Base-by-base conservation (phyloP, 176 grass and related monocot species). In the Oropetium thomaeum region DNA sequence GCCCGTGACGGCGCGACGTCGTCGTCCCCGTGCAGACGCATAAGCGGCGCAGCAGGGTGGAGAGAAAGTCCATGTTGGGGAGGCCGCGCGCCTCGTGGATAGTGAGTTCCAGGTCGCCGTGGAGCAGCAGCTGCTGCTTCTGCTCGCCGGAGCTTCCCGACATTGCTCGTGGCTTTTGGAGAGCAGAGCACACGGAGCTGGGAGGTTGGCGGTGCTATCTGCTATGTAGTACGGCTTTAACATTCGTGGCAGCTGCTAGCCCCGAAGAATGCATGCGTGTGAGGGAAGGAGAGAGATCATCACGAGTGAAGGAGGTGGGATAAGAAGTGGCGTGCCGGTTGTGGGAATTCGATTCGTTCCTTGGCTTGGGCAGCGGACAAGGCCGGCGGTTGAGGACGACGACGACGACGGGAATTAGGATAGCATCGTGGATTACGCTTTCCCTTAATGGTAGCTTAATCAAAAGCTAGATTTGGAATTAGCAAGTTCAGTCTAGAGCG, bases 51-150 rank as follows among this genome's bases (percentile, higher is more conserved):
- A 97, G 52, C 77, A 63, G 5, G 31, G 85, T 69, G 73, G 90
- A 84, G 77, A 86, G 73, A 40, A 89, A 1, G 86, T 97, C 90
- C 82, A 90, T 92, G 83, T 97, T 97, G 53, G 90, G 90, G 15
- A 97, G 93, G 26, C 81, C 28, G 14, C 73, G 39, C 7, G 90
- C 90, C 35, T 67, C 38, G 79, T 87, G 75, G 79, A 97, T 89
- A 3, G 43, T 48, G 4, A 97, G 80, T 17, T 93, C 53, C 25
- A 97, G 83, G 11, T 97, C 88, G 69, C 90, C 93, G 74, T 97
- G 90, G 8, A 97, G 90, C 58, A 87, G 85, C 22, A 15, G 8
- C 40, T 7, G 8, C 70, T 5, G 5, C 40, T 7, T 5, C 70
- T 5, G 5, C 34, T 19, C 20, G 44, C 35, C 39, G 38, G 73